Evolutionary conservation across 2,329 filamentous ascomycete genomes (phyloP).

Genomic region (Hypoxylon sp.): DNA sequence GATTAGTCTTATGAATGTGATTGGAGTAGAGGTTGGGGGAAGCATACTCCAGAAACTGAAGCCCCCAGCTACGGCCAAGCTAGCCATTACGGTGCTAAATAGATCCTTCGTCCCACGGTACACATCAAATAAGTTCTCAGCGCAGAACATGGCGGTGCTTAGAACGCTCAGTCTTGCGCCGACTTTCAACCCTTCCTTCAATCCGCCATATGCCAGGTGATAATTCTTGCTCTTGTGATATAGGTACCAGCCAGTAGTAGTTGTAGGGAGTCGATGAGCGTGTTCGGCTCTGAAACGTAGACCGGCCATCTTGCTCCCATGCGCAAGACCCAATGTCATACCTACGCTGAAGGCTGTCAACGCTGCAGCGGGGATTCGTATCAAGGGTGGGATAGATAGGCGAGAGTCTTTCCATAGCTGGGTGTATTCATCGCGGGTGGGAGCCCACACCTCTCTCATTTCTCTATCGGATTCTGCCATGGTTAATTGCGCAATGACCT

Average conservation of each 20-base stretch:
- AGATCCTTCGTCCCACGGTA: constrained; percentile 80
- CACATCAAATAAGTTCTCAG: constrained; percentile 89
- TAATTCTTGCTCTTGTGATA: constrained; percentile 99
- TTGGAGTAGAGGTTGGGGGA: constrained; percentile 1
- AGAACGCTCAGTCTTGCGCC: constrained; percentile 79
- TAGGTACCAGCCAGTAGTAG: constrained; percentile 92
- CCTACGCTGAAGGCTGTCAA: constrained; percentile 77
- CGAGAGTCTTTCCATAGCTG: constrained; percentile 61
- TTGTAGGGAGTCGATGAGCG: constrained; percentile 89
- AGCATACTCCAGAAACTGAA: constrained; percentile 88
- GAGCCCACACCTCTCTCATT: constrained; percentile 37
- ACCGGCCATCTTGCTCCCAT: constrained; percentile 81
- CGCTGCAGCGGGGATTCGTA: constrained; percentile 77
- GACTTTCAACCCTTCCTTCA: constrained; percentile 84
- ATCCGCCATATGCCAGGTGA: constrained; percentile 81
- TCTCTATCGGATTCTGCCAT: constrained; percentile 42
- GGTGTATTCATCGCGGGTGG: constrained; percentile 53
- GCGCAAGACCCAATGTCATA: constrained; percentile 77
- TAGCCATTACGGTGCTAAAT: constrained; percentile 84
- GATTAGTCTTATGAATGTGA: constrained; percentile 14
- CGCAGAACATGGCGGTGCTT: constrained; percentile 81
- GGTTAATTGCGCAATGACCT: constrained; percentile 16
- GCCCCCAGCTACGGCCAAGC: constrained; percentile 84
- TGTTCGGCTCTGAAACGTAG: constrained; percentile 95
- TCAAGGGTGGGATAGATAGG: constrained; percentile 74